Base-by-base conservation (phyloP, 306 rosid genomes). In the Glycyrrhiza uralensis region DNA sequence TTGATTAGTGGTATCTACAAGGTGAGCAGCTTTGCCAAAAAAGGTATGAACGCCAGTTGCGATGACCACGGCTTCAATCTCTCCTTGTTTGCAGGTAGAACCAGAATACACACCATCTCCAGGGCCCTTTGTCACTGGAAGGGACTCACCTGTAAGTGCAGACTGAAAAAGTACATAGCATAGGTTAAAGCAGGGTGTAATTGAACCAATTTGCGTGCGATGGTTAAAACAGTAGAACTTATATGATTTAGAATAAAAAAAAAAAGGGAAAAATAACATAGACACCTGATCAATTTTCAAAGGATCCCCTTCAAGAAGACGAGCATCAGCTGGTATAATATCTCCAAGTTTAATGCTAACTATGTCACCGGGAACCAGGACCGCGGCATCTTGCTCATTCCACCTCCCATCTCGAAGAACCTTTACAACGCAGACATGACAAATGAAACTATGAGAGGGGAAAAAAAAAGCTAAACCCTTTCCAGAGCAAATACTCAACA, bases 1-100 rank as follows among this genome's bases (percentile, higher is more conserved):
- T 87, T 94, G 96, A 79, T 94, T 94, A 0, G 98, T 94, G 38
- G 88, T 85, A 71, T 94, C 98, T 42, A 94, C 98, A 62, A 94
- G 98, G 75, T 94, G 98, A 60, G 98, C 98, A 81, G 98, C 98
- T 76, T 91, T 94, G 2, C 98, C 98, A 58, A 94, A 94, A 86
- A 94, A 94, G 33, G 98, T 91, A 72, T 94, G 98, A 26, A 94
- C 98, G 20, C 98, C 98, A 0, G 98, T 94, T 60, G 97, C 98
- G 65, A 94, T 94, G 79, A 91, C 97, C 69, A 94, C 91, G 19
- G 96, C 97, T 78, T 94, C 98, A 75, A 94, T 83, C 88, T 94
- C 98, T 81, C 98, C 98, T 77, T 94, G 98, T 62, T 94, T 94
- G 85, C 98, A 94, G 59, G 98, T 94, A 14, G 98, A 94, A 79